phyloP scores from a whole-genome alignment of 768 basidiomycete genomes.

The Crepidotus variabilis region DNA sequence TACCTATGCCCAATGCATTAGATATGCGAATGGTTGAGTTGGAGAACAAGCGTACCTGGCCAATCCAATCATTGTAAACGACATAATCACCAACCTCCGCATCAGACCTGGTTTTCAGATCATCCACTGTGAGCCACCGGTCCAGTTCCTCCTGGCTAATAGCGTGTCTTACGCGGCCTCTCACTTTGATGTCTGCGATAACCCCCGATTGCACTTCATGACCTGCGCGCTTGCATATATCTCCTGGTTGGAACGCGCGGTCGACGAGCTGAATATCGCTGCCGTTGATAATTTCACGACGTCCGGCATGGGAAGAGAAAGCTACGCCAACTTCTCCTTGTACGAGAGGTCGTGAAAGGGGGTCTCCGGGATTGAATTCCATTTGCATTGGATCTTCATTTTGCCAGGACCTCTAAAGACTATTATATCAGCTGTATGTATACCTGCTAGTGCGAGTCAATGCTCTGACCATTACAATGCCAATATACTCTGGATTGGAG shows the following conservation, averaged over 20 bases:
- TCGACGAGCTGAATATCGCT: constrained; percentile 67
- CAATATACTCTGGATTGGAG: constrained; percentile 37
- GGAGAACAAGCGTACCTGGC: constrained; percentile 57
- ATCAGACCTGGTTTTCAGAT: constrained; percentile 53
- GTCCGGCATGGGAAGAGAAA: constrained; percentile 45
- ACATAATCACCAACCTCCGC: constrained; percentile 83
- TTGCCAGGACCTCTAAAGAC: constrained; percentile 80
- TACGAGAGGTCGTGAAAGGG: constrained; percentile 68
- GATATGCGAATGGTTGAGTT: not conserved
- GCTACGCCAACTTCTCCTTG: constrained; percentile 84
- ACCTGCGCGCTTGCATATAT: constrained; percentile 75
- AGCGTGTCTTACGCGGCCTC: constrained; percentile 70
- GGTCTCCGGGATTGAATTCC: constrained; percentile 43
- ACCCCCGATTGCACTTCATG: constrained; percentile 76
- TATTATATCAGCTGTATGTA: not conserved
- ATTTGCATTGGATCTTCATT: constrained; percentile 67
- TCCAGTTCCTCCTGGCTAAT: constrained; percentile 57
- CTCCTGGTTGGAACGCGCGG: constrained; percentile 73
- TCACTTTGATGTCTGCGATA: constrained; percentile 58
- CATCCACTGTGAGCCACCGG: constrained; percentile 59
- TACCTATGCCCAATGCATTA: constrained; percentile 38
- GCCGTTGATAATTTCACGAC: constrained; percentile 72
- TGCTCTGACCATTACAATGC: constrained; percentile 59
- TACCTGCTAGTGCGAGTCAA: not conserved
- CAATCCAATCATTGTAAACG: constrained; percentile 81